A percentile compares a stretch with the other conserved stretches of the same genome.
Conservation (phyloP, 1,284 basidiomycete species). For the Acaromyces ingoldii region DNA sequence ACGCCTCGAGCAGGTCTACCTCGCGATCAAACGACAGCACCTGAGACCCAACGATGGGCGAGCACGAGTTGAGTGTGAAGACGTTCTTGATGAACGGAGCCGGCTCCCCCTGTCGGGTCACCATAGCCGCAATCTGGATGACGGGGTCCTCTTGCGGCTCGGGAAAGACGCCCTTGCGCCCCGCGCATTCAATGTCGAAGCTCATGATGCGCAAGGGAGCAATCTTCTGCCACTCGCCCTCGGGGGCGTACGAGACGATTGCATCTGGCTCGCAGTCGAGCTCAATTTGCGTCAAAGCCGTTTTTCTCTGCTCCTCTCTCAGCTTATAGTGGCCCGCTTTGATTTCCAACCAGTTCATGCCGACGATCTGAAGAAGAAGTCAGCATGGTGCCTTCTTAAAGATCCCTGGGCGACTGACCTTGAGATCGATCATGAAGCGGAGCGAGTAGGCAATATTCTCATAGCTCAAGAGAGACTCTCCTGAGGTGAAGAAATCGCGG, state of each 20-base stretch:
- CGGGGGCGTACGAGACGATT: constrained; percentile 40
- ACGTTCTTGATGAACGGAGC: constrained; percentile 49
- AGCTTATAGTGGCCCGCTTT: constrained; percentile 40
- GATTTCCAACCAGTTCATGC: constrained; percentile 50
- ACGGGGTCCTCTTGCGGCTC: constrained; percentile 46
- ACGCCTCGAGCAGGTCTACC: constrained; percentile 44
- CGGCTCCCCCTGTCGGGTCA: constrained; percentile 49
- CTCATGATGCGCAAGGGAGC: constrained; percentile 49
- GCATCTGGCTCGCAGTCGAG: constrained; percentile 41
- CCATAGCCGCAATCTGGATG: constrained; percentile 51
- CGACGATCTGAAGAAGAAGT: constrained; percentile 36
- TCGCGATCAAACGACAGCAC: constrained; percentile 47
- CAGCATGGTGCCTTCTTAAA: background rate
- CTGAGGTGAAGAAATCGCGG: constrained; percentile 42
- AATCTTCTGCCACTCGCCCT: constrained; percentile 47
- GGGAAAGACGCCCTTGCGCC: constrained; percentile 50
- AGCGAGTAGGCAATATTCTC: constrained; percentile 49
- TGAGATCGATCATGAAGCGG: constrained; percentile 50
- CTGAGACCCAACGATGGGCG: constrained; percentile 49
- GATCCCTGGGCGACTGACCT: constrained; percentile 8
- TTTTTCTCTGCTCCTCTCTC: constrained; percentile 23
- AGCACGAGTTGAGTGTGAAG: constrained; percentile 48
- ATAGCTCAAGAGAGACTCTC: constrained; percentile 41
- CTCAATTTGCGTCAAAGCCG: constrained; percentile 49
- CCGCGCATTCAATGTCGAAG: constrained; percentile 51